Base-by-base conservation (phyloP, 441 rosid species). In the Cnidoscolus chayamansa region DNA sequence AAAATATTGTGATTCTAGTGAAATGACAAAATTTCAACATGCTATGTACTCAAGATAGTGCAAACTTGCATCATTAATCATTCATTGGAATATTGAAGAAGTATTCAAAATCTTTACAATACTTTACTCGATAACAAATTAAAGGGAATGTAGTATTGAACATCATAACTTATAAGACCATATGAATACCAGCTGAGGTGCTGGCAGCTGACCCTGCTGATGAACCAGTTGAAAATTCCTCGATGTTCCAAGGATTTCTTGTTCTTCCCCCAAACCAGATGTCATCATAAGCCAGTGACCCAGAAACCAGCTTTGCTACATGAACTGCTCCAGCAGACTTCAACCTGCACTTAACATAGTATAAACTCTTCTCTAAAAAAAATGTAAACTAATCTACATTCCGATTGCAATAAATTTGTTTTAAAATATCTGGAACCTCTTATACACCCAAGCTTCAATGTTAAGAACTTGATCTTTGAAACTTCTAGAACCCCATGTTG, bases 241-340 rank as follows among this genome's bases (percentile, higher is more conserved):
- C 91, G 12, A 93, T 90, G 75, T 91, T 93, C 98, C 98, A 93
- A 7, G 98, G 98, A 72, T 93, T 93, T 71, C 93, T 88, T 7
- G 96, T 93, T 83, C 93, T 81, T 58, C 96, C 98, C 1, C 91
- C 94, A 59, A 88, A 91, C 98, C 97, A 91, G 67, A 93, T 90
- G 72, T 93, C 98, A 81, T 91, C 94, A 75, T 86, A 93, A 56
- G 93, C 98, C 66, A 93, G 72, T 53, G 98, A 93, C 62, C 98
- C 97, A 3, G 91, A 30, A 66, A 83, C 94, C 53, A 93, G 92
- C 84, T 93, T 93, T 59, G 93, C 98, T 76, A 93, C 96, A 77
- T 3, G 45, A 40, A 93, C 92, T 25, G 97, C 97, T 54, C 98
- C 93, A 1, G 89, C 88, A 69, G 87, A 79, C 75, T 77, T 89